Evolutionary conservation across 805 yeast genomes (phyloP).

Genomic region (Ogataea parapolymorpha): DNA sequence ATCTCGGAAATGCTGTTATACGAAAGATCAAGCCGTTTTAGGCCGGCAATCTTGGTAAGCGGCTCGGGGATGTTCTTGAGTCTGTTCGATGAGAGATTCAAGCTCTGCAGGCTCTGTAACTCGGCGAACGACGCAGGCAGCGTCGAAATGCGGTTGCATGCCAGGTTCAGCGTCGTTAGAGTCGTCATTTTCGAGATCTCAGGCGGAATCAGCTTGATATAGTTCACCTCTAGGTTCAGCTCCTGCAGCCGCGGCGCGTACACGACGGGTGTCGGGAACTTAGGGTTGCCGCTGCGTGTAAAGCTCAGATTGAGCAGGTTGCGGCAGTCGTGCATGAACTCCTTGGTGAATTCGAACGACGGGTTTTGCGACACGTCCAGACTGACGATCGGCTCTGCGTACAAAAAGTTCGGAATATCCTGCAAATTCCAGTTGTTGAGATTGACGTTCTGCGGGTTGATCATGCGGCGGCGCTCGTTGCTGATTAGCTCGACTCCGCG

Average conservation of each 20-base stretch:
- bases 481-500: slow-evolving; percentile 43
- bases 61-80: slow-evolving; percentile 63
- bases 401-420: slow-evolving; percentile 80
- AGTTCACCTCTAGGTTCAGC: slow-evolving; percentile 75
- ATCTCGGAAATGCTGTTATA: slow-evolving; percentile 66
- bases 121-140: slow-evolving; percentile 62
- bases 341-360: slow-evolving; percentile 76
- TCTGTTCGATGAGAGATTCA: slow-evolving; percentile 80
- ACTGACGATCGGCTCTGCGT: slow-evolving; percentile 75
- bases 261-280: slow-evolving; percentile 69
- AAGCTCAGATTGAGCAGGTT: slow-evolving; percentile 66
- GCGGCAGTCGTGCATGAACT: slow-evolving; percentile 77
- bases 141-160: slow-evolving; percentile 66
- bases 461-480: slow-evolving; percentile 36
- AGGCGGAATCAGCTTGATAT: slow-evolving; percentile 59
- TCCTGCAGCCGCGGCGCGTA: slow-evolving; percentile 65
- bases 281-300: slow-evolving; percentile 68
- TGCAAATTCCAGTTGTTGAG: slow-evolving; percentile 70
- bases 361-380: slow-evolving; percentile 86
- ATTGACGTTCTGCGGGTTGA: slow-evolving; percentile 70
- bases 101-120: slow-evolving; percentile 48
- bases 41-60: slow-evolving; percentile 53
- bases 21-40: slow-evolving; percentile 72
- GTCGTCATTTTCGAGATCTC: slow-evolving; percentile 51
- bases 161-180: slow-evolving; percentile 59